Conservation (phyloP, 2,329 filamentous ascomycete species). For the Aspergillus bombycis region DNA sequence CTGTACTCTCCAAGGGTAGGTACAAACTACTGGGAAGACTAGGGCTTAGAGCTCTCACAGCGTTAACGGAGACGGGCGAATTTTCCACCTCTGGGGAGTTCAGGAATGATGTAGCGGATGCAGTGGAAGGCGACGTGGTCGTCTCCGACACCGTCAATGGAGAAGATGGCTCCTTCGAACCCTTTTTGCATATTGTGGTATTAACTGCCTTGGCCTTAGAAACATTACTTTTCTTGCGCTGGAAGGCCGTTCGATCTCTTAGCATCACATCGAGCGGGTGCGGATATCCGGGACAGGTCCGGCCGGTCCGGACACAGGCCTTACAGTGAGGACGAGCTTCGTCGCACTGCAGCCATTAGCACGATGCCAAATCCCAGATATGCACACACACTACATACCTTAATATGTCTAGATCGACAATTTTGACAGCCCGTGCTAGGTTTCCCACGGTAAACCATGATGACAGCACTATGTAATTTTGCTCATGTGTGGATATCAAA, state of each 20-base stretch:
- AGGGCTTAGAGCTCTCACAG: background rate
- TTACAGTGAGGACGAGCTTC: constrained; percentile 34
- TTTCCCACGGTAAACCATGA: constrained; percentile 34
- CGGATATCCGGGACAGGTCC: constrained; percentile 32
- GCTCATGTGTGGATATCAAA: background rate
- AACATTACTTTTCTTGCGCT: constrained; percentile 17
- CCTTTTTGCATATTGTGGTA: background rate
- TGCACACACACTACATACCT: constrained; percentile 19
- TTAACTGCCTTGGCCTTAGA: background rate
- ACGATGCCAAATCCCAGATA: constrained; percentile 6
- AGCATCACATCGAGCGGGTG: constrained; percentile 34
- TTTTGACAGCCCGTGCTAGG: constrained; percentile 32
- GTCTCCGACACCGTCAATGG: background rate
- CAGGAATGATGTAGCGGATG: background rate
- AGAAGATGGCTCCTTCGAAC: background rate
- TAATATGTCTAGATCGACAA: constrained; percentile 34
- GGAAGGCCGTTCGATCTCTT: constrained; percentile 27
- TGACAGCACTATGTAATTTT: background rate
- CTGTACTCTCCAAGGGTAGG: constrained; percentile 30
- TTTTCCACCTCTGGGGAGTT: background rate
- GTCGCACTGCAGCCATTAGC: constrained; percentile 27
- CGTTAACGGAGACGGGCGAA: background rate
- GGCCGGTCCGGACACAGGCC: constrained; percentile 31
- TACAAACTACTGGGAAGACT: constrained; percentile 20
- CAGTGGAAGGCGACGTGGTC: background rate